Evolutionary conservation across 192 early-diverging fungal species (phyloP), one percentile per base, ranked within the genome.

Genomic region (Backusella macrospora): DNA sequence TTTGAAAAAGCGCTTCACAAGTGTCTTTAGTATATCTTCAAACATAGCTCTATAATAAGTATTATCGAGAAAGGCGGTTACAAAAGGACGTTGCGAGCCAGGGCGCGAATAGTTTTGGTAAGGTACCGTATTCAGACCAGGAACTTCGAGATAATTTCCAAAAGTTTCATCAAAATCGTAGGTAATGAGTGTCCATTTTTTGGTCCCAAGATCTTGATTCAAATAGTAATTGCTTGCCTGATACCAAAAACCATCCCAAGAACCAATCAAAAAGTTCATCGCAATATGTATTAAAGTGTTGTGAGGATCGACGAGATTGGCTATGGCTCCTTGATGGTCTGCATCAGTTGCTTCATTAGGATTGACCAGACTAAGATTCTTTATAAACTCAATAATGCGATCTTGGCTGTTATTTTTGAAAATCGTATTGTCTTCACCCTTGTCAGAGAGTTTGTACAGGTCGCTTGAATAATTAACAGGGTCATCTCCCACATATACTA

Each of bases 121-220:
- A 0, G 83, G 62, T 5, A 78, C 76, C 5, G 45, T 66, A 26
- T 62, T 71, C 39, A 85, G 43, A 8, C 70, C 72, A 14, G 49
- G 68, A 1, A 46, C 67, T 0, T 76, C 62, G n/a, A 72, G 73
- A 15, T 75, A 76, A 5, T 64, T 76, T 10, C 84, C 81, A 65
- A 80, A 82, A 16, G 79, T 80, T 39, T 81, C 79, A 26, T 85
- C 84, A 47, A 82, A 85, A 45, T 82, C 84, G 5, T 76, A 79
- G 3, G 84, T 78, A 12, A 85, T 72, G 37, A 78, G 77, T 13
- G 69, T 78, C 81, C 81, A 85, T 39, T 81, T 82, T 26, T 76
- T 73, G 6, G 79, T 71, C 10, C 62, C 21, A 3, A 79, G 63
- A 68, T 85, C 73, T 37, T 82, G 74, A 47, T 78, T 82, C 72